These are phyloP conservation scores for Wickerhamomyces sp. DNA, from an alignment of 1,139 yeast genomes.

Conservation along the genomic window DNA sequence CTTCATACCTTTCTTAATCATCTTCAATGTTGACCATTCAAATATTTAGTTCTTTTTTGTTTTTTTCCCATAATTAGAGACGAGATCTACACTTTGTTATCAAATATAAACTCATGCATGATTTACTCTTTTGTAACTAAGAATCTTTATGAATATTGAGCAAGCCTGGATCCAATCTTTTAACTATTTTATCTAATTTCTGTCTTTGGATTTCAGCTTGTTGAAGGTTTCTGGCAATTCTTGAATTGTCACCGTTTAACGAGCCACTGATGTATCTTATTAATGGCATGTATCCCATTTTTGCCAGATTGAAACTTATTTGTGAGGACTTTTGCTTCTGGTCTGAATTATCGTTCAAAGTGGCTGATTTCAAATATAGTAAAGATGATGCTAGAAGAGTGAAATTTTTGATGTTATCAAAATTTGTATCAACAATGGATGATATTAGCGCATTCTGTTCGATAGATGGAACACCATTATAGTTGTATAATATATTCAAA, in stretches of 20 bases:
- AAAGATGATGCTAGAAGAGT: slow-evolving; percentile 20
- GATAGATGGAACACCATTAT: slow-evolving; percentile 9
- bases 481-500: slow-evolving; percentile 12
- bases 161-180: not conserved
- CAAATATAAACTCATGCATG: too few species aligned
- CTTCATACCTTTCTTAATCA: too few species aligned
- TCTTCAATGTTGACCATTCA: not conserved
- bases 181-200: slow-evolving; percentile 15
- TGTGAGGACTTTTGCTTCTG: slow-evolving; percentile 25
- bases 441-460: slow-evolving; percentile 13
- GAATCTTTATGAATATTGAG: slow-evolving; percentile 1
- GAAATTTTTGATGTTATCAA: slow-evolving; percentile 12
- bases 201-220: slow-evolving; percentile 20
- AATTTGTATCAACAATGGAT: slow-evolving; percentile 11
- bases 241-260: slow-evolving; percentile 17
- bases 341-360: slow-evolving; percentile 22
- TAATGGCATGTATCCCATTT: slow-evolving; percentile 20
- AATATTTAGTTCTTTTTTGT: not conserved
- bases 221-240: slow-evolving; percentile 19
- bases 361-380: slow-evolving; percentile 18
- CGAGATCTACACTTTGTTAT: too few species aligned
- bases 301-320: slow-evolving; percentile 21
- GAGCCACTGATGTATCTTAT: slow-evolving; percentile 21
- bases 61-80: too few species aligned
- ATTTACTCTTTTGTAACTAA: too few species aligned